phyloP scores from a whole-genome alignment of 257 asterid species.

The Fraxinus cuspidata region DNA sequence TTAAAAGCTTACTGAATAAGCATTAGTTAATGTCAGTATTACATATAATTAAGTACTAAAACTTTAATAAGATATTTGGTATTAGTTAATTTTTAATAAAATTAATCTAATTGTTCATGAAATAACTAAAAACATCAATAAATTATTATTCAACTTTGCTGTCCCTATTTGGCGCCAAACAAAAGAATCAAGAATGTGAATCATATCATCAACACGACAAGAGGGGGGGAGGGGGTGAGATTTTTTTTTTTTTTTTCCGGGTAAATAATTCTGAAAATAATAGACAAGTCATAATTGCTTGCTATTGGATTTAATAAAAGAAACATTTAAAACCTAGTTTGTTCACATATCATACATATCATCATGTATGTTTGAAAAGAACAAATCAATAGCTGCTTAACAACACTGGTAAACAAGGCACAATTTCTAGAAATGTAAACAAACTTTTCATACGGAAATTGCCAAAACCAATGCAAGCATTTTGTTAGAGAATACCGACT shows the following conservation, averaged over 20 bases:
- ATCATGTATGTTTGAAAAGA: conserved; percentile 14
- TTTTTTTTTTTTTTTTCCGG: too few relatives aligned
- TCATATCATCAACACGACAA: too few relatives aligned
- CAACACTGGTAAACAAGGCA: conserved; percentile 9
- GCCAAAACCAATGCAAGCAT: conserved; percentile 33
- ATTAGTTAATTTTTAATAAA: too few relatives aligned
- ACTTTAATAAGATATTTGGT: background rate
- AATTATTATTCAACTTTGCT: background rate
- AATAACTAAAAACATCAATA: too few relatives aligned
- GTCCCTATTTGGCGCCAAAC: too few relatives aligned
- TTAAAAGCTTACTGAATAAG: background rate
- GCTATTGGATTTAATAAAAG: conserved; percentile 29
- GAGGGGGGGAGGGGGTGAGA: background rate
- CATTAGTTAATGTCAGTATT: too few relatives aligned
- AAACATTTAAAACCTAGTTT: conserved; percentile 23
- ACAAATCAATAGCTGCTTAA: conserved; percentile 24
- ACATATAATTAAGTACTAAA: too few relatives aligned
- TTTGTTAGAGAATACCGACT: conserved; percentile 26
- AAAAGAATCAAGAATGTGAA: too few relatives aligned
- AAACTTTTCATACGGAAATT: conserved; percentile 23
- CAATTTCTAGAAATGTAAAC: conserved; percentile 8
- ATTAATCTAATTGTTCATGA: background rate
- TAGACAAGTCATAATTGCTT: conserved; percentile 8
- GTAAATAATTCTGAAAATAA: too few relatives aligned
- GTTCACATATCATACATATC: conserved; percentile 17